These are phyloP conservation scores for Kluyveromyces sp. DNA, from an alignment of 1,139 yeast species.

Conservation along the genomic window DNA sequence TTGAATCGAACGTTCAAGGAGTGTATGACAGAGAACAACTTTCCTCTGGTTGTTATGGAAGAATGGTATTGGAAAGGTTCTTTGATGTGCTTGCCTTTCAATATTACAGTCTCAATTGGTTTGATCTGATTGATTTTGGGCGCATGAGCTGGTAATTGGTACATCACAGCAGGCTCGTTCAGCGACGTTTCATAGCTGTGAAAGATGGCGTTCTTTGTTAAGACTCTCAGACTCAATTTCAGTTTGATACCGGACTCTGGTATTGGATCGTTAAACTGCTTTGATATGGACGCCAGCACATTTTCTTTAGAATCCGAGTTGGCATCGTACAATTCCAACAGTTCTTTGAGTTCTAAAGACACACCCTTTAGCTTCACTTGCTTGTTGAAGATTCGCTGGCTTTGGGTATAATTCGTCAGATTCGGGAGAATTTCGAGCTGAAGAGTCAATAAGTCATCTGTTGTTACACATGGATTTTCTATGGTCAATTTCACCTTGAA, in stretches of 20 bases:
- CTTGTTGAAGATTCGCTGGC: constrained; percentile 26
- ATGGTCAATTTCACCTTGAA: constrained; percentile 21
- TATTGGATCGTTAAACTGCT: constrained; percentile 26
- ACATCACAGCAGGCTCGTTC: constrained; percentile 30
- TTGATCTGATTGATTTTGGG: constrained; percentile 15
- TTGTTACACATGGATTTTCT: constrained; percentile 35
- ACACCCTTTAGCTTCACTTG: constrained; percentile 41
- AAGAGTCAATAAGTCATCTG: constrained; percentile 41
- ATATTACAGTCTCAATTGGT: constrained; percentile 13
- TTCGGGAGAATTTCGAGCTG: constrained; percentile 37
- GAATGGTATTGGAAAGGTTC: constrained; percentile 34
- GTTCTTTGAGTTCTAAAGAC: constrained; percentile 45
- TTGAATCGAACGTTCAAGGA: constrained; percentile 45
- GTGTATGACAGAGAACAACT: constrained; percentile 46
- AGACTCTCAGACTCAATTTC: constrained; percentile 21
- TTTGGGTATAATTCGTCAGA: constrained; percentile 27
- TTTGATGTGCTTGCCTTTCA: constrained; percentile 21
- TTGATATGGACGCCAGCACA: constrained; percentile 24
- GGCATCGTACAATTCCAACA: constrained; percentile 34
- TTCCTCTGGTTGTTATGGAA: constrained; percentile 44
- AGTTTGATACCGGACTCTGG: constrained; percentile 23
- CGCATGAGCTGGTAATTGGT: constrained; percentile 18
- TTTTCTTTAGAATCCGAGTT: constrained; percentile 26
- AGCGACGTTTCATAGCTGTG: constrained; percentile 27
- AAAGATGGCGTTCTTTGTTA: constrained; percentile 24